Percentiles rank a stretch among this genome's conserved stretches.
Evolutionary conservation across 2,329 filamentous ascomycete genomes (phyloP).

Genomic region (Coniochaeta prunicola): DNA sequence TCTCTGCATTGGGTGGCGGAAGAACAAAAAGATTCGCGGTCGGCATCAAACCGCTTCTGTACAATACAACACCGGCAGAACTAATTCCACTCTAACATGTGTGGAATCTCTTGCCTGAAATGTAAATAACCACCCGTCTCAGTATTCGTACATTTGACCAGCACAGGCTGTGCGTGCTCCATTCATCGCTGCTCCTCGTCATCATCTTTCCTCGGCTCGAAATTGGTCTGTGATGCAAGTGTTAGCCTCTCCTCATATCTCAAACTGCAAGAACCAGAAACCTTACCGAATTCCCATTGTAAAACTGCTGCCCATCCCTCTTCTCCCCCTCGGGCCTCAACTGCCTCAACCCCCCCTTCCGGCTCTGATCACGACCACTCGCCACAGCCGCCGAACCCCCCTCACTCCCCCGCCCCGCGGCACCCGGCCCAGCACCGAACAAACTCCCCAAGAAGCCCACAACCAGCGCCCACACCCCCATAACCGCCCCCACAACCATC

Average conservation of each 20-base stretch:
- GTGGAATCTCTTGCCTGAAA: background rate
- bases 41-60: background rate
- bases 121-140: background rate
- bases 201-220: slow-evolving; percentile 57
- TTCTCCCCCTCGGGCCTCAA: slow-evolving; percentile 40
- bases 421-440: slow-evolving; percentile 11
- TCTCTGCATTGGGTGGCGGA: background rate
- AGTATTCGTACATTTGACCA: background rate
- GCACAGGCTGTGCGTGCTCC: background rate
- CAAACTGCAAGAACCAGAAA: background rate
- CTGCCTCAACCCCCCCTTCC: slow-evolving; percentile 43
- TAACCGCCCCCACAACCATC: slow-evolving; percentile 23
- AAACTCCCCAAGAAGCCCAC: slow-evolving; percentile 19
- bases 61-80: background rate
- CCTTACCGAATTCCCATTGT: slow-evolving; percentile 85
- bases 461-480: slow-evolving; percentile 19
- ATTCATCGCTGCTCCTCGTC: slow-evolving; percentile 28
- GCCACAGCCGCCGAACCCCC: slow-evolving; percentile 10
- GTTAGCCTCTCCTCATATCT: slow-evolving; percentile 8
- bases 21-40: background rate
- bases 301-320: slow-evolving; percentile 59
- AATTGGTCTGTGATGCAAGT: slow-evolving; percentile 50
- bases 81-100: slow-evolving; percentile 1
- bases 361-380: slow-evolving; percentile 15
- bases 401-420: slow-evolving; percentile 6